Conservation (phyloP, 2,329 filamentous ascomycete species). For the Microdochium trichocladiopsis region DNA sequence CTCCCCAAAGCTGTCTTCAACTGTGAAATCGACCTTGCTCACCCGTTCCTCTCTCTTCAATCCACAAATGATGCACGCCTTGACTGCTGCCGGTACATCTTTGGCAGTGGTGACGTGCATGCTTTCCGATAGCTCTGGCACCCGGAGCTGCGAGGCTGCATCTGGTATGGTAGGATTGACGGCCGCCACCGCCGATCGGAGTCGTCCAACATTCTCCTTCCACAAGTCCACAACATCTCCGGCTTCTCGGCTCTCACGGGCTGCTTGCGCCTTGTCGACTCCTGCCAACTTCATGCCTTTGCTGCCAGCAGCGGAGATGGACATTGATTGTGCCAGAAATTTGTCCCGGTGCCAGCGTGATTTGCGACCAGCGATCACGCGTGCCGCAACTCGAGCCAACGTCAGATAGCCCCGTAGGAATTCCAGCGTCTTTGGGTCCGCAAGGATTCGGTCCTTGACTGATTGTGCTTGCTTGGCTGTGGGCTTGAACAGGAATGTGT, state of each 20-base stretch:
- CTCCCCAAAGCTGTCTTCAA: constrained; percentile 90
- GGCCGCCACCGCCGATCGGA: constrained; percentile 66
- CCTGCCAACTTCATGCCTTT: constrained; percentile 90
- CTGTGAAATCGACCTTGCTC: constrained; percentile 63
- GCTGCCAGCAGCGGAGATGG: constrained; percentile 68
- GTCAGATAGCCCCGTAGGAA: constrained; percentile 61
- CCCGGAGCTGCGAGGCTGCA: constrained; percentile 32
- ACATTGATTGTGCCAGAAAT: constrained; percentile 79
- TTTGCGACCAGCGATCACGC: constrained; percentile 77
- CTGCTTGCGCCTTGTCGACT: constrained; percentile 75
- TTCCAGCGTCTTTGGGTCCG: constrained; percentile 51
- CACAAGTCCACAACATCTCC: constrained; percentile 70
- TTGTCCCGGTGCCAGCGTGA: constrained; percentile 87
- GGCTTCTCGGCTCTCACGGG: constrained; percentile 78
- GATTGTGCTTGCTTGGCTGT: constrained; percentile 50
- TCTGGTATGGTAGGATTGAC: constrained; percentile 37
- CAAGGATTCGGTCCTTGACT: constrained; percentile 55
- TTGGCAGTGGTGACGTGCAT: constrained; percentile 63
- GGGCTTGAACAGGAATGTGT: constrained; percentile 57
- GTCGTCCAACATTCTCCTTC: constrained; percentile 66
- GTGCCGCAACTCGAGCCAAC: constrained; percentile 62
- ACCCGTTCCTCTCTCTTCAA: constrained; percentile 83
- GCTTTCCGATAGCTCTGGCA: constrained; percentile 67
- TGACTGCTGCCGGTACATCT: constrained; percentile 65
- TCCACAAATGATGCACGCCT: constrained; percentile 79